A percentile compares a stretch with the other conserved stretches of the same genome.
These are phyloP conservation scores for Albizia julibrissin DNA, from an alignment of 306 rosid species.

Conservation along the genomic window DNA sequence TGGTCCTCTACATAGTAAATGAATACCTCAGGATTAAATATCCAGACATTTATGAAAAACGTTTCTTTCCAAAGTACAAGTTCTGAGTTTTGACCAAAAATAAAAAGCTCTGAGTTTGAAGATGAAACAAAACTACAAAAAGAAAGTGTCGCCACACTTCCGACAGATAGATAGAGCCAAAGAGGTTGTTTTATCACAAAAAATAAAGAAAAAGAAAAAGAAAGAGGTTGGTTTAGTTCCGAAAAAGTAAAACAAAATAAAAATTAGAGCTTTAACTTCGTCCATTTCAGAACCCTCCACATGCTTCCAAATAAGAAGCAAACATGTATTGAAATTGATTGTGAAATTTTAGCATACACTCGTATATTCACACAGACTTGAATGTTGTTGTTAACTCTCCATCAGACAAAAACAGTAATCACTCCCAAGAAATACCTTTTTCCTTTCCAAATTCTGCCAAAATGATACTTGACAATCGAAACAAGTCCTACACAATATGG, in stretches of 20 bases:
- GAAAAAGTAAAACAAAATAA: background rate
- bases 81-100: too few relatives aligned
- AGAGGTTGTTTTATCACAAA: background rate
- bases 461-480: conserved; percentile 24
- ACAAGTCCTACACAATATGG: conserved; percentile 32
- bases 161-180: background rate
- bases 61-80: background rate
- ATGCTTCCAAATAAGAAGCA: conserved; percentile 22
- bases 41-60: background rate
- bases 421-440: conserved; percentile 35
- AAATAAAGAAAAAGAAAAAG: background rate
- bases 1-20: too few relatives aligned
- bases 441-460: conserved; percentile 12
- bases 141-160: background rate
- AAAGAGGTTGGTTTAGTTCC: background rate
- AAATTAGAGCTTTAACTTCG: background rate
- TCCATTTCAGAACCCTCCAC: background rate
- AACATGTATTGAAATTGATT: background rate
- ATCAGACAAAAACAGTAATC: conserved; percentile 22
- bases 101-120: background rate
- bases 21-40: background rate
- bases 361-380: conserved; percentile 18
- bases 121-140: background rate
- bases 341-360: conserved; percentile 1
- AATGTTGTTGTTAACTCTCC: conserved; percentile 19